These are phyloP conservation scores for Tulasnella sp. DNA, from an alignment of 768 basidiomycete species.

Conservation along the genomic window DNA sequence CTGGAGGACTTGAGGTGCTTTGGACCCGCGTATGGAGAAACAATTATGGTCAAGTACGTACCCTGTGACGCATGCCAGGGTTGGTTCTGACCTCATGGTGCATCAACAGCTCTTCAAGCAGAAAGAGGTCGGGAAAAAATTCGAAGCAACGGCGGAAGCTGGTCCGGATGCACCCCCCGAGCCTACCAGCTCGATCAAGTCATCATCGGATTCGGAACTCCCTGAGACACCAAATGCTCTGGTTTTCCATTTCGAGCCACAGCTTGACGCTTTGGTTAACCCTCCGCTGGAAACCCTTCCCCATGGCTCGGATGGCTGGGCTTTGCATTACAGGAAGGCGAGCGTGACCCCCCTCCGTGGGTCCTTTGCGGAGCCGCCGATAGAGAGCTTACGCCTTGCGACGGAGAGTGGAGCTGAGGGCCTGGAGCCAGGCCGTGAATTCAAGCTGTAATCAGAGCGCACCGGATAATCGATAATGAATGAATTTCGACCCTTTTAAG, in stretches of 20 bases:
- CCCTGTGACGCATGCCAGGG: neutral
- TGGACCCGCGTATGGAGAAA: slow-evolving; percentile 87
- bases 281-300: slow-evolving; percentile 56
- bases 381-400: slow-evolving; percentile 9
- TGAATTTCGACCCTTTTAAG: neutral
- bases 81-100: neutral
- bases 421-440: neutral
- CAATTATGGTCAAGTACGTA: slow-evolving; percentile 41
- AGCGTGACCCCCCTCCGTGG: slow-evolving; percentile 75
- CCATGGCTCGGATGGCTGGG: slow-evolving; percentile 76
- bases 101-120: slow-evolving; percentile 26
- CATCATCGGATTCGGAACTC: slow-evolving; percentile 12
- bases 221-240: slow-evolving; percentile 31
- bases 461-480: neutral
- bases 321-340: slow-evolving; percentile 56
- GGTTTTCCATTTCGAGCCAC: slow-evolving; percentile 67
- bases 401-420: neutral
- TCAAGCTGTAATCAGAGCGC: neutral
- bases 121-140: slow-evolving; percentile 23
- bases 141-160: slow-evolving; percentile 32
- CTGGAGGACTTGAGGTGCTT: slow-evolving; percentile 54
- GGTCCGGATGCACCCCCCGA: slow-evolving; percentile 37
- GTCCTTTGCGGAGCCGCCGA: slow-evolving; percentile 56
- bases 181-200: slow-evolving; percentile 12
- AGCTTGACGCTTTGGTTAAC: slow-evolving; percentile 55